phyloP scores from a whole-genome alignment of 805 yeast species.

The Tetrapisispora pingtungensis region DNA sequence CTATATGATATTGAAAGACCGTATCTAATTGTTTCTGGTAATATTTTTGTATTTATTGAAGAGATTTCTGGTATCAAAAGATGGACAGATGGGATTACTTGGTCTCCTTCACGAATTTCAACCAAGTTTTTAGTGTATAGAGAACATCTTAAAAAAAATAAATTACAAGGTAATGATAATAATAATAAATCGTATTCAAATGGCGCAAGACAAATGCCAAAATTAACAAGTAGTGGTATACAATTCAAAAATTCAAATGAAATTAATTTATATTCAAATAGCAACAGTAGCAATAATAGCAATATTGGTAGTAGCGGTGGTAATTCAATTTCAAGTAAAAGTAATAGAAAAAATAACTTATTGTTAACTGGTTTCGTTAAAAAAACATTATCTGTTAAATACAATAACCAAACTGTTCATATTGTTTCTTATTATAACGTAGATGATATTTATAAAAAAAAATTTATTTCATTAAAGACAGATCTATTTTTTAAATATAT shows the following conservation, averaged over 20 bases:
- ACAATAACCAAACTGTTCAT: constrained; percentile 34
- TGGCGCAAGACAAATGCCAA: not conserved
- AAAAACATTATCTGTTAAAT: constrained; percentile 63
- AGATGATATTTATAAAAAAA: constrained; percentile 53
- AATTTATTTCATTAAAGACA: constrained; percentile 47
- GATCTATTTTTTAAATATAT: constrained; percentile 41
- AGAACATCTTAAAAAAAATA: constrained; percentile 32
- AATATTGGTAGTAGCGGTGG: too few species aligned
- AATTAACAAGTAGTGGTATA: not conserved
- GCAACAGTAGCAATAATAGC: too few species aligned
- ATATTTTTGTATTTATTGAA: constrained; percentile 77
- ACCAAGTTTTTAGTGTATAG: constrained; percentile 81
- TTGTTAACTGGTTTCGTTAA: constrained; percentile 53
- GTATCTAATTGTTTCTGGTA: constrained; percentile 59
- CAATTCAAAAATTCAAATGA: not conserved
- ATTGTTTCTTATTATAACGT: constrained; percentile 69
- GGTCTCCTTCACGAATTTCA: constrained; percentile 86
- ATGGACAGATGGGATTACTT: constrained; percentile 94
- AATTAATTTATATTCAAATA: too few species aligned
- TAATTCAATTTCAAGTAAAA: too few species aligned
- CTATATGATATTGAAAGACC: constrained; percentile 74
- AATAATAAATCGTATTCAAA: too few species aligned
- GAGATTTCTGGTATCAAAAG: constrained; percentile 75
- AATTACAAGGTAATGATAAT: not conserved
- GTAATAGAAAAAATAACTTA: not conserved